Conservation (phyloP, 164 flowering plant species). For the Vitis rupestris region DNA sequence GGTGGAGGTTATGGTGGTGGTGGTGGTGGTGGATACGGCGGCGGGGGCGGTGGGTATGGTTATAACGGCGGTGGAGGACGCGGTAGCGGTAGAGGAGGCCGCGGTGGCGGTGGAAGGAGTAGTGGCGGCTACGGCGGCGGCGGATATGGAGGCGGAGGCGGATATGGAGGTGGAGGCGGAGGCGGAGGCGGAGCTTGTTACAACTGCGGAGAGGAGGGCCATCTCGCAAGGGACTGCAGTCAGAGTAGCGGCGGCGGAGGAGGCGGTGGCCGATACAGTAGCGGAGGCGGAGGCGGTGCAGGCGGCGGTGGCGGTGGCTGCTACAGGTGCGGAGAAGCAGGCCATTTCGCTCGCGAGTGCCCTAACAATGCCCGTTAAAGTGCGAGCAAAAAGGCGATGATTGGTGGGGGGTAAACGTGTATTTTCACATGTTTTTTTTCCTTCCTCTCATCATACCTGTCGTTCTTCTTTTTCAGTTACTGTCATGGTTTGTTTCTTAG, state of each 20-base stretch:
- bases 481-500: not conserved
- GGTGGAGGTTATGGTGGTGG: constrained; percentile 37
- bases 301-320: constrained; percentile 47
- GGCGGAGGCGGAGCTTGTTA: constrained; percentile 43
- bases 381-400: not conserved
- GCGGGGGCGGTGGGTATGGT: constrained; percentile 35
- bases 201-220: constrained; percentile 49
- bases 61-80: constrained; percentile 24
- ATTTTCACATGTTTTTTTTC: not conserved
- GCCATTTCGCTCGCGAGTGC: constrained; percentile 67
- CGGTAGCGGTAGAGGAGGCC: constrained; percentile 29
- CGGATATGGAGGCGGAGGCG: constrained; percentile 21
- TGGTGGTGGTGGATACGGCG: constrained; percentile 28
- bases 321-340: constrained; percentile 52
- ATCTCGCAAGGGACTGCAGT: constrained; percentile 45
- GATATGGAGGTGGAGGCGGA: constrained; percentile 32
- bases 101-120: constrained; percentile 34
- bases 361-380: constrained; percentile 22
- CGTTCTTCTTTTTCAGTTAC: not conserved
- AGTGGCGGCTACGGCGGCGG: constrained; percentile 36
- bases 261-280: constrained; percentile 28
- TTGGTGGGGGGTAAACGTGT: constrained; percentile 5
- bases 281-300: constrained; percentile 33
- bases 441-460: not conserved
- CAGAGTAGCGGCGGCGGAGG: constrained; percentile 37